A percentile compares a stretch with the other conserved stretches of the same genome.
Evolutionary conservation across 225 moss, liverwort and hornwort species (phyloP).

Genomic region (Sphagnum tenellum): DNA sequence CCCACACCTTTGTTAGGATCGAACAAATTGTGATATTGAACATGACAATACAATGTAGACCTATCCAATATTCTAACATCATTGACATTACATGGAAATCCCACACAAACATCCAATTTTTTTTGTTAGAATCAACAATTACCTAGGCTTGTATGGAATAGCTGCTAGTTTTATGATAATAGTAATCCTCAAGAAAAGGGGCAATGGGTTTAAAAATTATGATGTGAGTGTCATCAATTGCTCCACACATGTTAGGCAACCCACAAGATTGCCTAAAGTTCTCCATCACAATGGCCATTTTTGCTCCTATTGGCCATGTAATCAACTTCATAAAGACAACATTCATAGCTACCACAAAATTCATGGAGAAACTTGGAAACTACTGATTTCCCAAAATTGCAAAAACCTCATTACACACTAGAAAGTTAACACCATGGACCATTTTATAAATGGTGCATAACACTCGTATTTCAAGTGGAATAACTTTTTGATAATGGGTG

Average conservation of each 20-base stretch:
- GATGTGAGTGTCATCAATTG: constrained; percentile 1
- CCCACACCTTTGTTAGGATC: background rate
- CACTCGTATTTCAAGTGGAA: background rate
- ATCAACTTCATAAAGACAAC: background rate
- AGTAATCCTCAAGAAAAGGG: background rate
- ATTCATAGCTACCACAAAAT: background rate
- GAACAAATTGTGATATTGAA: background rate
- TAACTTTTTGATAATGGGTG: background rate
- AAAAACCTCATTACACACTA: background rate
- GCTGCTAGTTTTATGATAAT: background rate
- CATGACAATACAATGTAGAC: background rate
- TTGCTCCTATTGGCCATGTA: background rate
- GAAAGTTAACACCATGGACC: background rate
- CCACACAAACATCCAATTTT: background rate
- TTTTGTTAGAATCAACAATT: background rate
- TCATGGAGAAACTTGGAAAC: background rate
- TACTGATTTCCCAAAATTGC: background rate
- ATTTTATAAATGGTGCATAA: background rate
- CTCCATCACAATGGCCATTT: background rate
- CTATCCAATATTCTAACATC: background rate
- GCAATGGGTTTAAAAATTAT: background rate
- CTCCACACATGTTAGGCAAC: background rate
- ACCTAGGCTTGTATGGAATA: background rate
- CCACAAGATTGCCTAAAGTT: background rate
- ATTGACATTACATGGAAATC: background rate